Evolutionary conservation across 1,139 yeast species (phyloP), one percentile per base, ranked within the genome.

Genomic region (Candida sp.): DNA sequence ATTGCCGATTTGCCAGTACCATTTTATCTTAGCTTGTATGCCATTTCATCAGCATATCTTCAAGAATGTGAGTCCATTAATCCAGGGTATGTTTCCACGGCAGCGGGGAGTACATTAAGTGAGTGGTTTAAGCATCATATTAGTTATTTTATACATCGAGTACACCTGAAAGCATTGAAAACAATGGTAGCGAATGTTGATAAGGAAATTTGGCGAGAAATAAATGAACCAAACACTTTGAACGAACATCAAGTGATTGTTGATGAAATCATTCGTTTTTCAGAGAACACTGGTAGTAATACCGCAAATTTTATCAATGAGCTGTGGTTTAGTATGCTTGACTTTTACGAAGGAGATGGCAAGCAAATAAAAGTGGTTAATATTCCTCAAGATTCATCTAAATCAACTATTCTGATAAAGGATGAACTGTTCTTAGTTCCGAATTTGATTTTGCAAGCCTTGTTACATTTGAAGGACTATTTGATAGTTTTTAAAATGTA

Each of bases 61-160:
- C 80, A 81, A 41, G 96, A 89, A 58, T 88, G 97, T 61, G 99
- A 93, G 60, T 73, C 83, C 11, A 80, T 91, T 5, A 82, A 89
- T 38, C 97, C 97, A 0, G 83, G 82, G 25, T 77, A 81, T 36
- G 75, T 79, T 12, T 75, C 81, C 2, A 80, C 79, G 43, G 77
- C 70, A 1, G 63, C 72, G 1, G 76, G 76, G 1, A 67, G 65
- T 45, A 64, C 79, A 12, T 67, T 91, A 38, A 79, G 84, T 44
- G 88, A 83, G 44, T 79, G 84, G 61, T 64, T 88, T 21, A 78
- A 77, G n/a, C 75, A 77, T 40, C 96, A 88, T 52, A 73, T 86
- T 7, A 79, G 75, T 45, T 76, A 77, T 48, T 90, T 81, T 56
- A 66, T 82, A 36, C 73, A 72, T 39, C 69, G 82, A 38, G 76